Evolutionary conservation across 768 basidiomycete species (phyloP).

Genomic region (Hysterangium stoloniferum): DNA sequence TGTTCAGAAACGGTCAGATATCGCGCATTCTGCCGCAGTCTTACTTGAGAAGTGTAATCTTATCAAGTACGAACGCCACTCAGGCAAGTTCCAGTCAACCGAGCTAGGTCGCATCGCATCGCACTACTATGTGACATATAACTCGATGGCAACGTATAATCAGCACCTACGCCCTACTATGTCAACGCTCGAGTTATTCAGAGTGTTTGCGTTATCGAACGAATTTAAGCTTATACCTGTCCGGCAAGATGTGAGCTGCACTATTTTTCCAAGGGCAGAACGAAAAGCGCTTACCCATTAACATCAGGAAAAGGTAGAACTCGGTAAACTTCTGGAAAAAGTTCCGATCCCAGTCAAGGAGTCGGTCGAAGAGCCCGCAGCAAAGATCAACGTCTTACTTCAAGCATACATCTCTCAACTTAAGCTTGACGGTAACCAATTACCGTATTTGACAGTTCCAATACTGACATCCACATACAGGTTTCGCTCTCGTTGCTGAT

Average conservation of each 20-base stretch:
- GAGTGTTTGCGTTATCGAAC: constrained; percentile 91
- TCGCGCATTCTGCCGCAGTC: constrained; percentile 88
- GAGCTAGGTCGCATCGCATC: constrained; percentile 93
- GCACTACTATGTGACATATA: constrained; percentile 92
- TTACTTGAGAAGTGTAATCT: constrained; percentile 91
- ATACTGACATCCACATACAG: constrained; percentile 25
- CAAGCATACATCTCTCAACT: constrained; percentile 93
- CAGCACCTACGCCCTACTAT: constrained; percentile 85
- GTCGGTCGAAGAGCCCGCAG: constrained; percentile 88
- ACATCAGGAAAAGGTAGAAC: constrained; percentile 75
- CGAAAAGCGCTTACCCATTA: constrained; percentile 6
- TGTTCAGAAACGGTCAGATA: constrained; percentile 91
- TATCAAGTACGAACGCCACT: constrained; percentile 85
- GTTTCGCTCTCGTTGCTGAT: constrained; percentile 79
- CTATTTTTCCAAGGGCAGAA: neutral
- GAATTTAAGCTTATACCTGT: constrained; percentile 93
- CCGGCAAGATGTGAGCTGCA: constrained; percentile 47
- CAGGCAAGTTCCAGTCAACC: constrained; percentile 85
- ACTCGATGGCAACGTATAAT: constrained; percentile 95
- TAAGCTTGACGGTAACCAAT: constrained; percentile 67
- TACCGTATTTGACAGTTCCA: neutral
- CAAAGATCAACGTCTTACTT: constrained; percentile 94
- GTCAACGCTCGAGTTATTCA: constrained; percentile 84
- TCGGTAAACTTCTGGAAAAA: constrained; percentile 82
- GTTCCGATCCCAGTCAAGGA: constrained; percentile 98